Base-by-base conservation (phyloP, 2,329 filamentous ascomycete species). In the Fusarium nisikadoi region DNA sequence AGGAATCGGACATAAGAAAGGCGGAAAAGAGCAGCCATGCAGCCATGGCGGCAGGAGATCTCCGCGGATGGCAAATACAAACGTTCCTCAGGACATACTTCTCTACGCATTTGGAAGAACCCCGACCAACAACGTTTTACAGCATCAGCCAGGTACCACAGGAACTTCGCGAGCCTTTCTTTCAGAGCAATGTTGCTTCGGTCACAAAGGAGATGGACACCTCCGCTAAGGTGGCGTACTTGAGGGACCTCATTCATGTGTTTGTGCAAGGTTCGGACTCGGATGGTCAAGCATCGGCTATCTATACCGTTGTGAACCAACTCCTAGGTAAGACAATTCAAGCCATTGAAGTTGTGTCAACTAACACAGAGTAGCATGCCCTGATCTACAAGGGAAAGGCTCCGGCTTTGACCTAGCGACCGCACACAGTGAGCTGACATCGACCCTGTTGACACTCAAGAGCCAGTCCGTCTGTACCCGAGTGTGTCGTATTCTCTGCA, bases 41-140 rank as follows among this genome's bases (percentile, higher is more conserved):
- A 27, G 78, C 79, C 2, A 81, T 84, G 75, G 49, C 75, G 10
- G 66, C 75, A 8, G 83, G 82, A 2, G 79, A 83, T 33, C 36
- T 84, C 19, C 76, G 79, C 35, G 85, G 84, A 10, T 88, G 86
- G 86, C 83, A 83, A 68, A 71, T 86, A 33, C 81, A 83, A 59
- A 82, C 79, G 6, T 85, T 88, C 59, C 72, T 87, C 13, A 79
- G 79, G 9, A 82, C 76, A 8, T 79, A 83, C 54, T 79, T 85
- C 27, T 74, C 79, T 1, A 68, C 78, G 8, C 69, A 77, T 2
- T 62, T 84, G 23, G 75, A 79, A 11, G 76, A 78, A 0, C 68
- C 81, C 12, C 79, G 78, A 6, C 81, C 81, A 3, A 80, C 79
- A 8, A 76, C 70, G 3, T 82, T 84, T 54, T 77, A 77, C 29